These are phyloP conservation scores for Exserohilum turcica DNA, from an alignment of 2,329 filamentous ascomycete genomes.

Conservation along the genomic window DNA sequence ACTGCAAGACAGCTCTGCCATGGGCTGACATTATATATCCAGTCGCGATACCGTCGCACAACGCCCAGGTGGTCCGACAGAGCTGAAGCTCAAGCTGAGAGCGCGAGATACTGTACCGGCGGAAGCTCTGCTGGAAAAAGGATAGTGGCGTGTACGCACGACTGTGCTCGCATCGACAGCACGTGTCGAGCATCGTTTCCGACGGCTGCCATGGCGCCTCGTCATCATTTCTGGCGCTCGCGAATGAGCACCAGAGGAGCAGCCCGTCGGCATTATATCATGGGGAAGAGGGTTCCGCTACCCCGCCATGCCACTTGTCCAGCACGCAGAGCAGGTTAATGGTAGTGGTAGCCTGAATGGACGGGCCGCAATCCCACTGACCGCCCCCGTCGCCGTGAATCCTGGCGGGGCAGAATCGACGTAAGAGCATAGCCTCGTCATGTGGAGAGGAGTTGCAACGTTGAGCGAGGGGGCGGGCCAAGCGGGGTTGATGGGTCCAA, in stretches of 20 bases:
- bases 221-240: slow-evolving; percentile 18
- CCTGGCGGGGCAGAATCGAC: slow-evolving; percentile 39
- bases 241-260: slow-evolving; percentile 22
- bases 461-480: slow-evolving; percentile 18
- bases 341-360: slow-evolving; percentile 43
- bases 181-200: slow-evolving; percentile 25
- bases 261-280: slow-evolving; percentile 11
- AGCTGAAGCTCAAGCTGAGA: slow-evolving; percentile 16
- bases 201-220: slow-evolving; percentile 18
- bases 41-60: slow-evolving; percentile 7
- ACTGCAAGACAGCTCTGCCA: too few relatives aligned
- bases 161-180: slow-evolving; percentile 8
- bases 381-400: slow-evolving; percentile 36
- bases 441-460: slow-evolving; percentile 23
- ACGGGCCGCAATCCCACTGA: slow-evolving; percentile 46
- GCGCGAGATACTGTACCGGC: slow-evolving; percentile 20
- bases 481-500: slow-evolving; percentile 21
- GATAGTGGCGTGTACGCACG: slow-evolving; percentile 15
- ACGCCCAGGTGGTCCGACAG: slow-evolving; percentile 21
- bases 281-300: slow-evolving; percentile 8
- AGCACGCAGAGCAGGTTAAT: slow-evolving; percentile 28
- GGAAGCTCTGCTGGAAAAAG: slow-evolving; percentile 28
- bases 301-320: slow-evolving; percentile 21
- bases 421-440: slow-evolving; percentile 29
- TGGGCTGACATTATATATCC: slow-evolving; percentile 35